These are phyloP conservation scores for Dictyophora rubrovolvata DNA, from an alignment of 768 basidiomycete genomes.

Conservation along the genomic window DNA sequence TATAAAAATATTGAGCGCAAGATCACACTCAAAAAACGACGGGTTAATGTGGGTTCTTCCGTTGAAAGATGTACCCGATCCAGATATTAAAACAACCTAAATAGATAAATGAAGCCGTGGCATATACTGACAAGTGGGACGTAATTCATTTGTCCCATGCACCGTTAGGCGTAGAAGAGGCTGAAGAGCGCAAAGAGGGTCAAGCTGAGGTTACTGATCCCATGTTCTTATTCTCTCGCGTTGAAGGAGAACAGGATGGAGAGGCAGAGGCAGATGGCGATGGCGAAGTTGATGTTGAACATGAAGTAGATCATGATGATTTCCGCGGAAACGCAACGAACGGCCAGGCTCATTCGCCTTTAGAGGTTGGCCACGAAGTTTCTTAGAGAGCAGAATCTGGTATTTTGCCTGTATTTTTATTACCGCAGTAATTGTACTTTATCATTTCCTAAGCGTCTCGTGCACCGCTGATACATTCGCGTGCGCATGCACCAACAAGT, in stretches of 20 bases:
- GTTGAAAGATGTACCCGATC: slow-evolving; percentile 1
- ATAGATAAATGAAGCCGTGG: slow-evolving; percentile 46
- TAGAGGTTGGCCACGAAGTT: too few relatives aligned
- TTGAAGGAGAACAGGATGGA: slow-evolving; percentile 35
- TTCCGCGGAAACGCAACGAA: not conserved
- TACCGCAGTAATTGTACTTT: too few relatives aligned
- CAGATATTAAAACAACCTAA: slow-evolving; percentile 1
- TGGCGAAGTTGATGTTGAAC: slow-evolving; percentile 37
- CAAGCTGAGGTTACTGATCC: slow-evolving; percentile 72
- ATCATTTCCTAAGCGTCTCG: too few relatives aligned
- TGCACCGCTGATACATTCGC: too few relatives aligned
- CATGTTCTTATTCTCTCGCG: slow-evolving; percentile 36
- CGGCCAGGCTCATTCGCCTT: too few relatives aligned
- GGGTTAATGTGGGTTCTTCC: slow-evolving; percentile 55
- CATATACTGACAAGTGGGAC: slow-evolving; percentile 76
- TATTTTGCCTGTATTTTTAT: too few relatives aligned
- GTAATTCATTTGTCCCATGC: slow-evolving; percentile 64
- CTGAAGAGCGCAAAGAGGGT: slow-evolving; percentile 68
- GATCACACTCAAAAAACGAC: slow-evolving; percentile 78
- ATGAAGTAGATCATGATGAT: slow-evolving; percentile 4
- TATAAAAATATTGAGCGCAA: slow-evolving; percentile 86
- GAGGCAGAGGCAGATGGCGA: slow-evolving; percentile 39
- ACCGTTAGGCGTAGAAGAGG: slow-evolving; percentile 63
- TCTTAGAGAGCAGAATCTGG: too few relatives aligned
- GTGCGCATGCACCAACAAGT: too few relatives aligned